Evolutionary conservation across 306 rosid species (phyloP).

Genomic region (Rosa rugosa): DNA sequence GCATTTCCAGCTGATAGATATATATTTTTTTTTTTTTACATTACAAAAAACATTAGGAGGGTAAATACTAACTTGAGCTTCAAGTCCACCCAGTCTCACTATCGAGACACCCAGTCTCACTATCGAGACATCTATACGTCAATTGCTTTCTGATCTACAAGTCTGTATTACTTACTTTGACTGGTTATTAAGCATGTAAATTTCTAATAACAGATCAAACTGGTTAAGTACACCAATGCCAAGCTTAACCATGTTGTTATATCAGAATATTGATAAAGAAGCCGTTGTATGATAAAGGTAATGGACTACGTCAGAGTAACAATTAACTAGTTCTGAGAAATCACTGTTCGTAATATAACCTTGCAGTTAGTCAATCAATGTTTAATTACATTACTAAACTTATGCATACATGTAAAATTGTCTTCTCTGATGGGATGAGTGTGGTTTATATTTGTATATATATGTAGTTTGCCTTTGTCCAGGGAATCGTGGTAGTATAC

Average conservation of each 20-base stretch:
- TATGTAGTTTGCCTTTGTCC: not conserved
- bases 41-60: too few species aligned
- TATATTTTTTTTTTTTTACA: not conserved
- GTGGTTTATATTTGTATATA: not conserved
- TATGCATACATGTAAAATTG: not conserved
- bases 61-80: not conserved
- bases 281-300: not conserved
- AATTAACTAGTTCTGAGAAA: not conserved
- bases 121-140: too few species aligned
- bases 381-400: not conserved
- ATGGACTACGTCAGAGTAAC: not conserved
- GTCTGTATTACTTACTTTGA: not conserved
- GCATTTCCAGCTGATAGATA: not conserved
- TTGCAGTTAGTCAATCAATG: not conserved
- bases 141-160: not conserved
- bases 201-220: not conserved
- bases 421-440: conserved; percentile 6
- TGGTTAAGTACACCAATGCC: not conserved
- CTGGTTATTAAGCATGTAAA: not conserved
- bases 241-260: not conserved
- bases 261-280: not conserved
- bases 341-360: not conserved
- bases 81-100: too few species aligned
- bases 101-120: too few species aligned
- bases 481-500: not conserved